Evolutionary conservation across 2,329 filamentous ascomycete genomes (phyloP), one percentile per base, ranked within the genome.

Genomic region (Neofusicoccum laricinum): DNA sequence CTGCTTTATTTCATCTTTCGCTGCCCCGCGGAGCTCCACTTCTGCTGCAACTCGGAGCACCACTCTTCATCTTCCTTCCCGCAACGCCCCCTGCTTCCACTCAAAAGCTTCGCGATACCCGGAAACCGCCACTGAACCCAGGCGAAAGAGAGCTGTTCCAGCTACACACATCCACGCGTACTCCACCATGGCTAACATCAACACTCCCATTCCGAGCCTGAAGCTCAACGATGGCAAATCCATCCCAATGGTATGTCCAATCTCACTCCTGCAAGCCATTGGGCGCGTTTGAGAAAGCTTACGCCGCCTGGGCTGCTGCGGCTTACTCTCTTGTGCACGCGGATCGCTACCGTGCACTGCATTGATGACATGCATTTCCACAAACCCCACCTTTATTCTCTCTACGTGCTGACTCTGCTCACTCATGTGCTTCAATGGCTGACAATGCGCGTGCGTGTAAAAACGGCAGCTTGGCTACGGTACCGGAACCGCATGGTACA

Each of bases 191-290:
- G 77, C 78, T n/a, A 74, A 79, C 19, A 75, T 80, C 32, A 66
- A 78, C 65, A 73, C 76, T 4, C 78, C 78, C 1, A 89, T 84
- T 43, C 88, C 88, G 1, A 80, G 76, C 63, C 75, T 92, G 63
- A 90, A 89, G 78, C 81, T 93, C 64, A 91, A 90, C 69, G 89
- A 93, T 79, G 90, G 89, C 66, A 85, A 86, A 66, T 84, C 86
- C 65, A 90, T 93, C 61, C 90, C 90, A 11, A 83, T 90, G 81
- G 87, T 89, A 64, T 40, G 62, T 21, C 21, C 12, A 11, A 30
- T 19, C 10, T 21, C 17, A 6, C 41, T 4, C 21, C 25, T 19
- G n/a, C 25, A 36, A 34, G 6, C 30, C 30, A 46, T 30, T 46
- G 25, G 25, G 40, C 46, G 34, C 17, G 25, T 5, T 2, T n/a